A percentile compares a stretch with the other conserved stretches of the same genome.
These are phyloP conservation scores for Haberlea rhodopensis DNA, from an alignment of 257 asterid genomes.

Conservation along the genomic window DNA sequence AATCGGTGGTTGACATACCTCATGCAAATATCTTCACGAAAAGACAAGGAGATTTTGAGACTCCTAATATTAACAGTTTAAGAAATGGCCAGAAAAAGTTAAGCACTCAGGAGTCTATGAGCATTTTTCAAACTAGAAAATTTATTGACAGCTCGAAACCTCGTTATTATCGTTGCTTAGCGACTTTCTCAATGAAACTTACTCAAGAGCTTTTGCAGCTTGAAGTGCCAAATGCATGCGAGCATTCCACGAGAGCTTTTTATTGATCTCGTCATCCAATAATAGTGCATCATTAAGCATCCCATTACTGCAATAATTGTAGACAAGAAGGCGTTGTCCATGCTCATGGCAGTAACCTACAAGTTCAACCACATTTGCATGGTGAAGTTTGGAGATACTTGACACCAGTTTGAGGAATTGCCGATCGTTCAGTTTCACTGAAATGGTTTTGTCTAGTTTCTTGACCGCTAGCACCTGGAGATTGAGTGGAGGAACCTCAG, in stretches of 20 bases:
- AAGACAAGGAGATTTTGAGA: conserved; percentile 26
- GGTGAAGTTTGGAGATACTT: conserved; percentile 54
- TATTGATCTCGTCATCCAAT: conserved; percentile 57
- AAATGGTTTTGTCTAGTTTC: conserved; percentile 56
- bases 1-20: conserved; percentile 62
- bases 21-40: conserved; percentile 75
- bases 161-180: too few relatives aligned
- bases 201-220: conserved; percentile 92
- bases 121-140: not conserved
- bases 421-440: conserved; percentile 49
- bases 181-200: conserved; percentile 29
- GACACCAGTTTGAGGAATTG: conserved; percentile 72
- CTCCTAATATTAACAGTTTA: conserved; percentile 8
- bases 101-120: not conserved
- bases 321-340: conserved; percentile 74
- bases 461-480: conserved; percentile 74
- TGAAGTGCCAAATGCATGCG: conserved; percentile 84
- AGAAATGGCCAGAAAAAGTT: not conserved
- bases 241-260: conserved; percentile 75
- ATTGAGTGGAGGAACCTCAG: conserved; percentile 11
- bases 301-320: conserved; percentile 67
- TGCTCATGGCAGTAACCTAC: conserved; percentile 85
- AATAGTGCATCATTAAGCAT: conserved; percentile 80
- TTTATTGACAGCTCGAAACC: too few relatives aligned
- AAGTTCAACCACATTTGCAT: conserved; percentile 60